These are phyloP conservation scores for Parietichytrium sp. DNA, from an alignment of 108 stramenopile species.

Conservation along the genomic window DNA sequence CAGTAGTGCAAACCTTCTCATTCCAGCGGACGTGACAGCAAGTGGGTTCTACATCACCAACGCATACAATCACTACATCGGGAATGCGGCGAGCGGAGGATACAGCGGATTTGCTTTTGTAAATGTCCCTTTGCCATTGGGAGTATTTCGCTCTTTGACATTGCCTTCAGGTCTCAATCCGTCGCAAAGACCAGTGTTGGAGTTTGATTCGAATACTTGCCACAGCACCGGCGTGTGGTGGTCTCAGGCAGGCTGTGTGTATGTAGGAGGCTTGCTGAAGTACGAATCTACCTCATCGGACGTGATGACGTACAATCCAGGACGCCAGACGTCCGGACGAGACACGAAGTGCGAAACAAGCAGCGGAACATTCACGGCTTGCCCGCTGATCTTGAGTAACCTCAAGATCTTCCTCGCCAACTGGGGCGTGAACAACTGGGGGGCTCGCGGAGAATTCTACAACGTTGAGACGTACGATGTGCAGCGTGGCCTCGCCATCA, in stretches of 20 bases:
- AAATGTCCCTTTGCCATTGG: neutral
- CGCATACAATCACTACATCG: neutral
- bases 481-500: neutral
- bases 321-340: neutral
- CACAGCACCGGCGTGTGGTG: neutral
- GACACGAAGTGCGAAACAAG: neutral
- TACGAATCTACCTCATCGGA: neutral
- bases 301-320: slow-evolving; percentile 1
- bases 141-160: neutral
- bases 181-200: neutral
- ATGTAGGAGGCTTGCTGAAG: neutral
- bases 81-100: slow-evolving; percentile 36
- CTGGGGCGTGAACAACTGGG: neutral
- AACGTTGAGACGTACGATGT: neutral
- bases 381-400: neutral
- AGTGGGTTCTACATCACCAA: slow-evolving; percentile 34
- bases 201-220: neutral
- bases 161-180: neutral
- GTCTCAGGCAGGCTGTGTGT: neutral
- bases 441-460: neutral
- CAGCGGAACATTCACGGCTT: neutral
- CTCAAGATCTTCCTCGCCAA: neutral
- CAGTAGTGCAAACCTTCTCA: neutral
- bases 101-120: slow-evolving; percentile 8
- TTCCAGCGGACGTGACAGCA: slow-evolving; percentile 19